Evolutionary conservation across 169 alveolate species (phyloP), one percentile per base, ranked within the genome.

Genomic region (Plasmodium vivax): DNA sequence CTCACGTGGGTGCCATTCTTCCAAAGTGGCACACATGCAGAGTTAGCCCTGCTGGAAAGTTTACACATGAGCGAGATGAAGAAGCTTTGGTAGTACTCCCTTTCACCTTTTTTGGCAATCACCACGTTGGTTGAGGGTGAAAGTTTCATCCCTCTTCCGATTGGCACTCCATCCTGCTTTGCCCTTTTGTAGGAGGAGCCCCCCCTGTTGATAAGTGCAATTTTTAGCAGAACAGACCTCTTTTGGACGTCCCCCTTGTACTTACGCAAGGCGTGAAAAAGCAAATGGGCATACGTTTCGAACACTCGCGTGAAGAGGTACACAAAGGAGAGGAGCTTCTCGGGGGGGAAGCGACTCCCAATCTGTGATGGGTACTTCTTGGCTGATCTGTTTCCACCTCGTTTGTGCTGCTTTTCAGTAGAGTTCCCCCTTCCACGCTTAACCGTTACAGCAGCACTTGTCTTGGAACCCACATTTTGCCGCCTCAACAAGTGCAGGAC

Each of bases 151-250:
- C 45, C 45, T 27, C 43, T 36, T 43, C 34, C 41, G 36, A 83
- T 72, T 38, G 43, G 54, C 30, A 82, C 45, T 27, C 12, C 10
- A 30, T 82, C 23, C 19, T 82, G 38, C 71, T 45, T 36, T 72
- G 0, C 75, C 68, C 81, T 23, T 30, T 43, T 45, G 27, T 19
- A 6, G 58, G 34, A 75, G 23, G 62, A 75, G 10, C 82, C 80
- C 23, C 56, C 41, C 16, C 9, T 56, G 72, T 85, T 85, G 23
- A 43, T 12, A 45, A 85, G 5, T 34, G 80, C 71, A 75, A 85
- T 85, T 85, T 75, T 74, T 27, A 85, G 62, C 19, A 85, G 47
- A 34, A 85, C 16, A 23, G 14, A 85, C 23, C 38, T 85, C 47
- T 85, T 85, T 51, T 68, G 58, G 12, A 14, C 14, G 62, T 85